Evolutionary conservation across 805 yeast genomes (phyloP).

Genomic region (Candida gorgasii): DNA sequence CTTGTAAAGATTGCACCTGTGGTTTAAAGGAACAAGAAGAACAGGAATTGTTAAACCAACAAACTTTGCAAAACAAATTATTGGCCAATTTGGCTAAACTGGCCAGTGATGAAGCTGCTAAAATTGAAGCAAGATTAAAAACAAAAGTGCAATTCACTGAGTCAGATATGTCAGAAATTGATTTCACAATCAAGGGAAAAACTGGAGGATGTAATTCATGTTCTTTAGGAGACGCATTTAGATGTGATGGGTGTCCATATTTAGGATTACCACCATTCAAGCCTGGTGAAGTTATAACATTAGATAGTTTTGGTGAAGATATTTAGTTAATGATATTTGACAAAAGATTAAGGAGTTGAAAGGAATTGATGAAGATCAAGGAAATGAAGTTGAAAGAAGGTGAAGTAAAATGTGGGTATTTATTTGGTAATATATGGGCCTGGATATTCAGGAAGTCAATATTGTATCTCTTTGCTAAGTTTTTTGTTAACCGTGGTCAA

Average conservation of each 20-base stretch:
- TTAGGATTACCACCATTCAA: constrained; percentile 97
- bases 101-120: constrained; percentile 55
- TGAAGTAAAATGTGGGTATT: background rate
- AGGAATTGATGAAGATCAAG: no score
- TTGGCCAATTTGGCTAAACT: constrained; percentile 46
- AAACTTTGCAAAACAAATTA: constrained; percentile 45
- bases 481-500: no score
- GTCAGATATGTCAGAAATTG: constrained; percentile 84
- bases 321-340: no score
- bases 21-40: constrained; percentile 91
- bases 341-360: no score
- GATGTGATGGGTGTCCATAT: constrained; percentile 98
- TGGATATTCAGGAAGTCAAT: no score
- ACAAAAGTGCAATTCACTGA: constrained; percentile 54
- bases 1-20: constrained; percentile 98
- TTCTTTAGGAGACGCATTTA: constrained; percentile 95
- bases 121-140: constrained; percentile 53
- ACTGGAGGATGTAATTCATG: constrained; percentile 98
- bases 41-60: constrained; percentile 49
- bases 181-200: constrained; percentile 94
- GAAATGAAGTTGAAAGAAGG: no score
- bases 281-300: constrained; percentile 88
- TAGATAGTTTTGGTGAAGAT: constrained; percentile 78
- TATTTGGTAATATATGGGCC: background rate
- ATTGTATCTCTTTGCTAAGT: no score